Conservation (phyloP, 768 basidiomycete species). For the Gloeophyllum trabeum region DNA sequence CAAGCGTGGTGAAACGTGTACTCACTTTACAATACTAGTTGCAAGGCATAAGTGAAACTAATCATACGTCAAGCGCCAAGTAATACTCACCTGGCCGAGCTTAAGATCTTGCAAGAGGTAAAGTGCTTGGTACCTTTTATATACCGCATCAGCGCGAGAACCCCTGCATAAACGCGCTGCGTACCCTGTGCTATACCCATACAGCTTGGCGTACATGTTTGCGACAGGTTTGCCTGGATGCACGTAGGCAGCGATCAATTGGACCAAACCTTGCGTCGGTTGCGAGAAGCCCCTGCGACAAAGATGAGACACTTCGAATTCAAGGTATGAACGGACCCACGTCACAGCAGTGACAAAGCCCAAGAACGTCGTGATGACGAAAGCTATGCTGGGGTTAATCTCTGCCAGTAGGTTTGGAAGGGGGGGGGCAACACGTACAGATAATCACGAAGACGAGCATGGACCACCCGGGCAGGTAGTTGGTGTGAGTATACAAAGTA, state of each 20-base stretch:
- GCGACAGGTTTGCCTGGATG: conserved; percentile 38
- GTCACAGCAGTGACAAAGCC: conserved; percentile 23
- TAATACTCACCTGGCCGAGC: conserved; percentile 25
- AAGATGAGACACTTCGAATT: conserved; percentile 11
- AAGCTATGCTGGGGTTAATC: conserved; percentile 16
- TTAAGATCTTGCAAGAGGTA: conserved; percentile 25
- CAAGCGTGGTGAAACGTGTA: too few species aligned
- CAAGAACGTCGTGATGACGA: conserved; percentile 25
- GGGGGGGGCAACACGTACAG: conserved; percentile 12
- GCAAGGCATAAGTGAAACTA: too few species aligned
- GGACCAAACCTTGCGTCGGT: conserved; percentile 37
- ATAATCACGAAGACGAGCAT: conserved; percentile 34
- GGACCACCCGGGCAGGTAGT: conserved; percentile 44
- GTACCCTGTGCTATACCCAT: conserved; percentile 39
- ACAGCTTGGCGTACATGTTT: conserved; percentile 45
- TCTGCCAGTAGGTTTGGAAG: conserved; percentile 3
- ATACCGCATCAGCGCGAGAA: too few species aligned
- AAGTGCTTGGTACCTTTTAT: background rate
- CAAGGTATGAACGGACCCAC: conserved; percentile 24
- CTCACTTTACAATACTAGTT: too few species aligned
- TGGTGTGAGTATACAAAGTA: conserved; percentile 19
- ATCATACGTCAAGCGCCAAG: too few species aligned
- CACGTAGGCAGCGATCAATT: conserved; percentile 38
- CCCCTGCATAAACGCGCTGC: conserved; percentile 45
- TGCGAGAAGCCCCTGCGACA: conserved; percentile 33